Evolutionary conservation across 2,329 filamentous ascomycete genomes (phyloP), one percentile per base, ranked within the genome.

Genomic region (Akanthomyces uredinophilus): DNA sequence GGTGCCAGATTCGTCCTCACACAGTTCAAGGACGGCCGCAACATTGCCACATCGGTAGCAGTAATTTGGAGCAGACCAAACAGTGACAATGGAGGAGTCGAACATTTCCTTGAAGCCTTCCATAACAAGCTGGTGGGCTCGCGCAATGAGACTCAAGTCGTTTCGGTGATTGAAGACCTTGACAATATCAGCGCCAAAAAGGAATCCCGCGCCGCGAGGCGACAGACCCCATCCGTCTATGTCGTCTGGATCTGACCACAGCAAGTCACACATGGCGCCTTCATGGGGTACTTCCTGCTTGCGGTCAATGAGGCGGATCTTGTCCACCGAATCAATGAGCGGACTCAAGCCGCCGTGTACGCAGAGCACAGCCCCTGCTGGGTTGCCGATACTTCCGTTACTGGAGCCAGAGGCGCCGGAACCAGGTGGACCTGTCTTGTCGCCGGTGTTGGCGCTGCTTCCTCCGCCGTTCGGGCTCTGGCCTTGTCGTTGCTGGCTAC

Each of bases 51-150:
- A 97, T 66, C 92, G 87, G 77, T 97, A 97, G 78, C 93, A 97
- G 80, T 97, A 97, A 74, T 97, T 97, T 1, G 93, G 93, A 11
- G 93, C 93, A 0, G 91, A 96, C 94, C 95, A 99, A n/a, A 99
- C 95, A 0, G 95, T 99, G 47, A 98, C 95, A 66, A 99, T 97
- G 53, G 88, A 91, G 16, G 87, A 89, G 72, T 96, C 92, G 71
- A 98, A 99, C 93, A 98, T 98, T 74, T 98, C 95, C 78, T 98
- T 98, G 76, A 97, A 99, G 0, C 95, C 95, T 74, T 99, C 95
- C 95, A 98, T 99, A 66, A 99, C 95, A 24, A 99, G 86, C 75
- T 99, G 95, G 73, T 99, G 95, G 1, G 95, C 95, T 61, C 95
- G 87, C 20, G 94, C 95, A 66, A 99, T 95, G 58, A 99, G 83